phyloP scores from a whole-genome alignment of 345 rosid species.

The Boechera stricta region DNA sequence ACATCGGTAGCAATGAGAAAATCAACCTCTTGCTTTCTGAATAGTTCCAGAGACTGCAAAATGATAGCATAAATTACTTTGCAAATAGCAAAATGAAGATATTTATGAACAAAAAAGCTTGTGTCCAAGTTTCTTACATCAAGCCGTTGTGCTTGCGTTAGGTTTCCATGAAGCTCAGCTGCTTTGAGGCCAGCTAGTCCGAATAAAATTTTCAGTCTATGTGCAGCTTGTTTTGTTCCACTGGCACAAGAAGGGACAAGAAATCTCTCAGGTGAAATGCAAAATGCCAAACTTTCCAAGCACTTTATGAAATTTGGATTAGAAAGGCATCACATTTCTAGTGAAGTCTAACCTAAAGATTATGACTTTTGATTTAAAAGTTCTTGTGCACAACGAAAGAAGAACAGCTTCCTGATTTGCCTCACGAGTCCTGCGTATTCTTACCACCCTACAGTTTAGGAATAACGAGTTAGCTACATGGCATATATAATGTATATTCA shows the following conservation, averaged over 20 bases:
- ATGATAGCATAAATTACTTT: slow-evolving; percentile 30
- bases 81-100: neutral
- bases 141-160: slow-evolving; percentile 94
- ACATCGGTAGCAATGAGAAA: slow-evolving; percentile 96
- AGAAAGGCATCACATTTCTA: slow-evolving; percentile 12
- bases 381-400: slow-evolving; percentile 86
- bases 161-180: slow-evolving; percentile 98
- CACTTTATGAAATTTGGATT: slow-evolving; percentile 2
- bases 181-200: slow-evolving; percentile 85
- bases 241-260: slow-evolving; percentile 51
- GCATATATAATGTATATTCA: neutral
- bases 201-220: slow-evolving; percentile 91
- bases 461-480: slow-evolving; percentile 13
- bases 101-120: slow-evolving; percentile 17
- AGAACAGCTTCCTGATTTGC: slow-evolving; percentile 94
- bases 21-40: slow-evolving; percentile 91
- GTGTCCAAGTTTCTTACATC: slow-evolving; percentile 64
- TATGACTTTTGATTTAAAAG: slow-evolving; percentile 82
- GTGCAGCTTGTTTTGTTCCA: slow-evolving; percentile 97
- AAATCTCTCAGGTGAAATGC: slow-evolving; percentile 21
- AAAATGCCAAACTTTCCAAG: slow-evolving; percentile 23
- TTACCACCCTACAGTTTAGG: slow-evolving; percentile 71
- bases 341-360: slow-evolving; percentile 73
- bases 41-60: slow-evolving; percentile 85
- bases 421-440: slow-evolving; percentile 90